A percentile compares a stretch with the other conserved stretches of the same genome.
Conservation (phyloP, 441 rosid genomes). For the Theobroma grandiflorum region DNA sequence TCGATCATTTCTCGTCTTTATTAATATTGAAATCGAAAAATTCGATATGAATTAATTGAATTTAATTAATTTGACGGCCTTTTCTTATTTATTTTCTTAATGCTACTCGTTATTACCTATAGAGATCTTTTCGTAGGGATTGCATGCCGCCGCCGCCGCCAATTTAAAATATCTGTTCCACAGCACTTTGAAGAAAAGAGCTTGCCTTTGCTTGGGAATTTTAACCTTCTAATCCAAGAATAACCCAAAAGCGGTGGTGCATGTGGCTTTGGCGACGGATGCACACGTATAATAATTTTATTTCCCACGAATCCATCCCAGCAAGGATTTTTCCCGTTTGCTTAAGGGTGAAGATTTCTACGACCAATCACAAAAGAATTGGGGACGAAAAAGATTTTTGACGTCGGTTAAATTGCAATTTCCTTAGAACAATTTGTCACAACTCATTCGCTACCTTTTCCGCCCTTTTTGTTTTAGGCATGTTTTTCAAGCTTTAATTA, state of each 20-base stretch:
- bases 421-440: background rate
- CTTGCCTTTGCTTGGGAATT: background rate
- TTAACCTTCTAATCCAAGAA: background rate
- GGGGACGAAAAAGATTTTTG: background rate
- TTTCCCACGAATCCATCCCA: background rate
- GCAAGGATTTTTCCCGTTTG: background rate
- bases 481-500: constrained; percentile 17
- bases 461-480: background rate
- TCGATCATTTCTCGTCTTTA: too few species aligned
- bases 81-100: too few species aligned
- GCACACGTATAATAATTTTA: background rate
- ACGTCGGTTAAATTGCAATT: too few species aligned
- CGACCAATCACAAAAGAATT: too few species aligned
- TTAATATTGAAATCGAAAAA: too few species aligned
- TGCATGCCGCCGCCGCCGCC: background rate
- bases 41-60: too few species aligned
- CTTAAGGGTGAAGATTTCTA: background rate
- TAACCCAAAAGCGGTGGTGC: background rate
- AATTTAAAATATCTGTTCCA: background rate
- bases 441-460: too few species aligned
- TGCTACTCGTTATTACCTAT: too few species aligned
- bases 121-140: background rate
- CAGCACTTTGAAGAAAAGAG: background rate
- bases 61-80: too few species aligned
- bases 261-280: background rate